These are phyloP conservation scores for Capsicum baccatum DNA, from an alignment of 257 asterid species.

Conservation along the genomic window DNA sequence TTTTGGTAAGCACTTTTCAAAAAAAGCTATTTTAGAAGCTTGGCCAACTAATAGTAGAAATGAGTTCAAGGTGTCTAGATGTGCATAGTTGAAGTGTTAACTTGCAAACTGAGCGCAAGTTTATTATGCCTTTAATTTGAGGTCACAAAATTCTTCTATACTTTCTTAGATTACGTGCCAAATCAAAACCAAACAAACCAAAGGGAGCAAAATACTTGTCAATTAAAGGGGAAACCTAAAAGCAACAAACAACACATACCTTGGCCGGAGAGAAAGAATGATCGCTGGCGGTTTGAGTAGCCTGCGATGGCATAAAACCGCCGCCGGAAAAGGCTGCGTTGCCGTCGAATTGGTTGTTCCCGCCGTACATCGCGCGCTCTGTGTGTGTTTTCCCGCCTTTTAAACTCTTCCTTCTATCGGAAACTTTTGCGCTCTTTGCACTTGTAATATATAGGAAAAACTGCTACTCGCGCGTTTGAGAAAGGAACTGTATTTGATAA, in stretches of 20 bases:
- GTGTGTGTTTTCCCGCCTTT: constrained; percentile 28
- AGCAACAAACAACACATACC: constrained; percentile 39
- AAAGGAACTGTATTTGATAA: too few species aligned
- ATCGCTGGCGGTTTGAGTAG: constrained; percentile 75
- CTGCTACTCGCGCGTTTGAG: background rate
- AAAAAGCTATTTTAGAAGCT: too few species aligned
- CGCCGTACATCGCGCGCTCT: constrained; percentile 55
- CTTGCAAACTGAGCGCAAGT: too few species aligned
- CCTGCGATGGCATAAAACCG: constrained; percentile 97
- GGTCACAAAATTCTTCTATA: too few species aligned
- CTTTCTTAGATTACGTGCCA: too few species aligned
- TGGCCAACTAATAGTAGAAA: too few species aligned
- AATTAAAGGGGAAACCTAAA: background rate
- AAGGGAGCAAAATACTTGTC: background rate
- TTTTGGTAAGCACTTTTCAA: too few species aligned
- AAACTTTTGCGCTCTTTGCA: background rate
- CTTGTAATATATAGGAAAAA: background rate
- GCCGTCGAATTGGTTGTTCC: constrained; percentile 67
- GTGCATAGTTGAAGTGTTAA: too few species aligned
- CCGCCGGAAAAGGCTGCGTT: constrained; percentile 98
- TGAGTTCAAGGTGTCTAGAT: too few species aligned
- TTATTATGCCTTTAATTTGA: too few species aligned
- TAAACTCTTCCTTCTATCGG: constrained; percentile 5
- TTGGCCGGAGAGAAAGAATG: constrained; percentile 63
- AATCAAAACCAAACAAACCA: too few species aligned